Percentiles rank a stretch among this genome's conserved stretches.
Conservation (phyloP, 2,329 filamentous ascomycete species). For the Bipolaris bicolor region DNA sequence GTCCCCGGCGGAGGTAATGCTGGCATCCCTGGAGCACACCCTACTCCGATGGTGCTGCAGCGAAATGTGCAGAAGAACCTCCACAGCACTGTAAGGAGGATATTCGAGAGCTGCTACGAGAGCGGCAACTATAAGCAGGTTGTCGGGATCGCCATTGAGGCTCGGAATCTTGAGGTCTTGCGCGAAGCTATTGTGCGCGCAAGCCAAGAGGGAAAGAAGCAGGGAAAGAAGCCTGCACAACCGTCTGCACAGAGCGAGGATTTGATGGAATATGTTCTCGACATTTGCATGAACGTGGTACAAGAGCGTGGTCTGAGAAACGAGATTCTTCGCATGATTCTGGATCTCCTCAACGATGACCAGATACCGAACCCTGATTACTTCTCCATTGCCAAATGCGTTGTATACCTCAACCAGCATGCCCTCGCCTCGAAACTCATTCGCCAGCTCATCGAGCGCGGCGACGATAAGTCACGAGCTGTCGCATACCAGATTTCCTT, state of each 20-base stretch:
- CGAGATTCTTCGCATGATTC: slow-evolving; percentile 84
- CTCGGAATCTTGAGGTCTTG: slow-evolving; percentile 87
- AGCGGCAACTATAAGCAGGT: slow-evolving; percentile 92
- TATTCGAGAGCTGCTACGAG: slow-evolving; percentile 88
- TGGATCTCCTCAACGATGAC: slow-evolving; percentile 93
- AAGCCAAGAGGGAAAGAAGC: slow-evolving; percentile 79
- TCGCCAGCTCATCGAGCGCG: slow-evolving; percentile 77
- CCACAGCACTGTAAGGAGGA: slow-evolving; percentile 80
- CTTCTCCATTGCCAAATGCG: slow-evolving; percentile 97
- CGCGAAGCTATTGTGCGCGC: slow-evolving; percentile 85
- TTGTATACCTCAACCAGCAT: slow-evolving; percentile 92
- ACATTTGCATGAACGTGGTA: slow-evolving; percentile 97
- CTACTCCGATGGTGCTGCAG: slow-evolving; percentile 70
- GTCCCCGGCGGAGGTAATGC: slow-evolving; percentile 63
- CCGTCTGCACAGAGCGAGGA: slow-evolving; percentile 75
- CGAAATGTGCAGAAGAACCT: slow-evolving; percentile 78
- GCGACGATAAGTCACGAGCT: slow-evolving; percentile 77
- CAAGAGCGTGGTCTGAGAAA: slow-evolving; percentile 87
- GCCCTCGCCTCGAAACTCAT: slow-evolving; percentile 89
- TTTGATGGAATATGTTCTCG: slow-evolving; percentile 92
- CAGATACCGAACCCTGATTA: slow-evolving; percentile 93
- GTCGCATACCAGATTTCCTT: slow-evolving; percentile 98
- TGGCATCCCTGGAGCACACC: slow-evolving; percentile 60
- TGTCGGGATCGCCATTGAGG: slow-evolving; percentile 94
- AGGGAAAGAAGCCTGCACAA: slow-evolving; percentile 64